Evolutionary conservation across 192 early-diverging fungal species (phyloP), one percentile per base, ranked within the genome.

Genomic region (Backusella luteola): DNA sequence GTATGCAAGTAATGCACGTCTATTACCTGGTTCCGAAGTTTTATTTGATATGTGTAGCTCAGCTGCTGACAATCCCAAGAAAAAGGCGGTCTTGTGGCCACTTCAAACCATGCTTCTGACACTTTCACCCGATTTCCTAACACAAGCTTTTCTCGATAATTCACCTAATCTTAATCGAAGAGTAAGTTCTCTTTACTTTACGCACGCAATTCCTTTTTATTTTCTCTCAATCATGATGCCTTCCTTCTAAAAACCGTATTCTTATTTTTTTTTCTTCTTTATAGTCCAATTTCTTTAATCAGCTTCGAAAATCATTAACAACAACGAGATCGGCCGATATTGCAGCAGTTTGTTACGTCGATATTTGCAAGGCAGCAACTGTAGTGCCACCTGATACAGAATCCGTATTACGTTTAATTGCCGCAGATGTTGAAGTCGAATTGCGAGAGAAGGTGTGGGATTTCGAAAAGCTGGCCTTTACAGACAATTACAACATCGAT

Each of bases 41-140:
- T 82, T 95, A 17, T 95, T 95, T 76, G 90, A 93, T 72, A 90
- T 88, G 49, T 88, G 92, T 59, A 79, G 71, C 34, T 82, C 93
- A 38, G 87, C 92, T 26, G 73, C 76, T 26, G 80, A 81, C 32
- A 90, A 84, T 41, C 79, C 87, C 23, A 86, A 87, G 49, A 87
- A 91, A 12, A 88, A 91, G 68, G 82, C 90, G n/a, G 80, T 90
- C 8, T 91, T 93, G 73, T 96, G 95, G 94, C 96, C 96, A 63
- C 87, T 95, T 34, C 92, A 94, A 81, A 92, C 93, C 0, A 89
- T 95, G 87, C 87, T 98, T 14, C 80, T 97, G 21, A 81, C 90
- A 49, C 81, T 98, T 46, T 95, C 94, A 71, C 96, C 96, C 0
- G 96, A 98, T 69, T 85, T 92, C 74, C 81, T 87, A 42, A 79